These are phyloP conservation scores for Plasmodium gonderi DNA, from an alignment of 169 alveolate genomes.

Conservation along the genomic window DNA sequence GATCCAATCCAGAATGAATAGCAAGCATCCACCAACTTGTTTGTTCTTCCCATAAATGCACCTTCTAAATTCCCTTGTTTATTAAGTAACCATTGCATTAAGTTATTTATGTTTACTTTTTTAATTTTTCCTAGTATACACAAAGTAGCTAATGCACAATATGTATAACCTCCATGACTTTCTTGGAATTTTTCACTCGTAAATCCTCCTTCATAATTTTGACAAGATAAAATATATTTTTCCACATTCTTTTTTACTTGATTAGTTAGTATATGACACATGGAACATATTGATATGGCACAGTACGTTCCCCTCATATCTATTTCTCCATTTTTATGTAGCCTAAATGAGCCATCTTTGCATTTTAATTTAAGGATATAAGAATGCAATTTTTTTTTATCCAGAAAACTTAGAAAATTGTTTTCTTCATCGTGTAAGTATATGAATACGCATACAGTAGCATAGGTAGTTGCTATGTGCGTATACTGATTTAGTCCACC, in stretches of 20 bases:
- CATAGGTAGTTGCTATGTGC: conserved; percentile 94
- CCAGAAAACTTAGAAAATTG: conserved; percentile 88
- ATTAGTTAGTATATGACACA: conserved; percentile 90
- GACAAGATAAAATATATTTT: conserved; percentile 91
- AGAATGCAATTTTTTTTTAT: conserved; percentile 88
- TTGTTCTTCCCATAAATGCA: conserved; percentile 98
- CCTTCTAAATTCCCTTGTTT: conserved; percentile 94
- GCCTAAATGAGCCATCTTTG: conserved; percentile 90
- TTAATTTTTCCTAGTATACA: conserved; percentile 87
- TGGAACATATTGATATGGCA: conserved; percentile 92
- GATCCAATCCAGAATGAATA: conserved; percentile 98
- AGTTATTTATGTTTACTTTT: conserved; percentile 87
- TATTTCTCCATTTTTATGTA: conserved; percentile 95
- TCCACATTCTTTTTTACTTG: conserved; percentile 90
- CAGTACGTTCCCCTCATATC: conserved; percentile 96
- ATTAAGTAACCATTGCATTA: conserved; percentile 89
- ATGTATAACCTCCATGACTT: conserved; percentile 98
- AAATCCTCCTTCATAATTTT: conserved; percentile 98
- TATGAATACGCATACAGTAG: conserved; percentile 88
- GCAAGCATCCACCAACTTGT: conserved; percentile 97
- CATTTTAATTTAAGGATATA: conserved; percentile 90
- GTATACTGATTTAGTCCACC: conserved; percentile 92
- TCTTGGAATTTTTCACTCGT: conserved; percentile 95
- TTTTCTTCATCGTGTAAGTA: conserved; percentile 78
- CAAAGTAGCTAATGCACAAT: conserved; percentile 96